phyloP scores from a whole-genome alignment of 345 rosid species.

The Corchorus olitorius region DNA sequence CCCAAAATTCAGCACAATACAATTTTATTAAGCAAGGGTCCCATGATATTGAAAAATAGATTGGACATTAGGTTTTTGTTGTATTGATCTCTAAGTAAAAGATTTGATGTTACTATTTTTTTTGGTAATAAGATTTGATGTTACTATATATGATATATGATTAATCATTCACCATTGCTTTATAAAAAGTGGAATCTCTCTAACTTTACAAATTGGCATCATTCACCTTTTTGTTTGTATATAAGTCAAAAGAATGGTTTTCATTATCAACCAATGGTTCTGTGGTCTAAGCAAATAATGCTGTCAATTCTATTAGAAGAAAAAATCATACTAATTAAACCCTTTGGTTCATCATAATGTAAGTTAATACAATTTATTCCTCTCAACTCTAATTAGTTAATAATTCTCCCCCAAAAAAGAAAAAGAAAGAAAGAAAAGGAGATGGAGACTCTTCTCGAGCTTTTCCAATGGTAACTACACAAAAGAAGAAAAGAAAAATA shows the following conservation, averaged over 20 bases:
- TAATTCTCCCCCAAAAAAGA: background rate
- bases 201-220: constrained; percentile 12
- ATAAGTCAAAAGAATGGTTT: background rate
- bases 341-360: background rate
- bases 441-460: background rate
- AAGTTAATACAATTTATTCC: background rate
- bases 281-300: background rate
- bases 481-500: background rate
- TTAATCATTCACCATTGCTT: background rate
- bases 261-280: background rate
- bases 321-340: background rate
- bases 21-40: background rate
- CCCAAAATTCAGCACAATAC: background rate
- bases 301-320: background rate
- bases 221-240: constrained; percentile 14
- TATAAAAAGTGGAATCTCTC: background rate
- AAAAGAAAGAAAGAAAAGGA: background rate
- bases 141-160: too few relatives aligned
- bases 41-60: background rate
- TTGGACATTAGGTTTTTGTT: constrained; percentile 5
- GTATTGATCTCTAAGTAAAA: background rate
- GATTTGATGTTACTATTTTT: too few relatives aligned
- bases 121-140: too few relatives aligned
- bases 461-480: background rate
- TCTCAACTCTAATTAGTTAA: background rate